Base-by-base conservation (phyloP, 371 early-diverging fungal genomes). In the Rhizomucor pusillus region DNA sequence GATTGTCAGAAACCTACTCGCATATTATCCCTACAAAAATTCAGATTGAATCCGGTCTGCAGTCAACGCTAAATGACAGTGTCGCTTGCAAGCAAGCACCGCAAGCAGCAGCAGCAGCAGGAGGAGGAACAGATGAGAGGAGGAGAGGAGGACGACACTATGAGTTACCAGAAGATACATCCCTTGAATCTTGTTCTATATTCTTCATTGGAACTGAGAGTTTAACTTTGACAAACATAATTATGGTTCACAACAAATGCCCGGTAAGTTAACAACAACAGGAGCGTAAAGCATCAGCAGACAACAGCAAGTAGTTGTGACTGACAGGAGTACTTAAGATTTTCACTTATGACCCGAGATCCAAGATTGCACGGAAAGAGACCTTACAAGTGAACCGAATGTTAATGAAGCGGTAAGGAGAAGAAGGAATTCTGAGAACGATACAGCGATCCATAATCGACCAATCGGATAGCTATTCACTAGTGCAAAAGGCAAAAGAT, bases 401-500 rank as follows among this genome's bases (percentile, higher is more conserved):
- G 50, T 59, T 96, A 40, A 89, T 86, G 81, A 80, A 82, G 48
- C 77, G 94, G 67, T 87, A 79, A 40, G 52, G 43, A 25, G 33
- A 24, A 47, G 23, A 22, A 1, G 40, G 14, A 5, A 52, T 29
- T 18, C 23, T 29, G 23, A 20, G 5, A 56, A 56, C 44, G 41
- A 56, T 19, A 46, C 14, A 52, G 9, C 10, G 25, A 13, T 18
- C 29, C 20, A 18, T 4, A 43, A 9, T 1, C 50, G n/a, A 16
- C 29, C 1, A 18, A 41, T 25, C 18, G 23, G 29, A 19, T 52
- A 79, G 88, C 34, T 92, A 87, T 64, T 83, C 80, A 50, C 71
- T 90, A 65, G 86, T 97, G 16, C 93, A 95, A 67, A 90, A 89
- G 55, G 96, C 95, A n/a, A 87, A 86, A 56, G 95, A 97, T 69